A percentile compares a stretch with the other conserved stretches of the same genome.
Conservation (phyloP, 768 basidiomycete species). For the Plicaturopsis crispa region DNA sequence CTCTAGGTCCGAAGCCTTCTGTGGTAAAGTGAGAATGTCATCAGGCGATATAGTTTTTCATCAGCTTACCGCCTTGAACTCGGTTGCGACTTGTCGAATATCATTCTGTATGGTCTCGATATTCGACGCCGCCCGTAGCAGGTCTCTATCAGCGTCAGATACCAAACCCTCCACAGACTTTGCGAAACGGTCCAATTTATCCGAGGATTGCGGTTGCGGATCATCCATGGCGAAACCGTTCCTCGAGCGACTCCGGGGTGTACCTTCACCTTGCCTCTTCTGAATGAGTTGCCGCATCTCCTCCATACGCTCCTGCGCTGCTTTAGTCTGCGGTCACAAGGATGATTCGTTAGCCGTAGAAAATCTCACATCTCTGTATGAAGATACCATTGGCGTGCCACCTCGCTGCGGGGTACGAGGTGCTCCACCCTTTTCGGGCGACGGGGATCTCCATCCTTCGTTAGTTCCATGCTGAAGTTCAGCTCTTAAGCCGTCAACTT, state of each 20-base stretch:
- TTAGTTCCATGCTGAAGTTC: slow-evolving; percentile 5
- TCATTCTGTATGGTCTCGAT: slow-evolving; percentile 50
- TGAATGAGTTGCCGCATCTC: slow-evolving; percentile 76
- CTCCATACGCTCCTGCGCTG: slow-evolving; percentile 71
- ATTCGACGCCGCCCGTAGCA: slow-evolving; percentile 40
- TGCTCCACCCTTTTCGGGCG: slow-evolving; percentile 48
- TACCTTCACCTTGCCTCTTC: slow-evolving; percentile 45
- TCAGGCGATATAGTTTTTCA: slow-evolving; percentile 1
- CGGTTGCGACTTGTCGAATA: slow-evolving; percentile 38
- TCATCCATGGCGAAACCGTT: slow-evolving; percentile 20
- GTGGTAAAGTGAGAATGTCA: not conserved
- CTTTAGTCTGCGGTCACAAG: slow-evolving; percentile 44
- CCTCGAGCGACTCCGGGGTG: slow-evolving; percentile 40
- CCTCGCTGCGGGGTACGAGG: slow-evolving; percentile 39
- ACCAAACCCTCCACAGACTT: slow-evolving; percentile 46
- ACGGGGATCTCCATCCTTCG: slow-evolving; percentile 34
- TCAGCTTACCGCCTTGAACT: slow-evolving; percentile 50
- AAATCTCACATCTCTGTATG: too few species aligned
- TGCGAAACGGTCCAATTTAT: slow-evolving; percentile 26
- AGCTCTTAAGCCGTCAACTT: slow-evolving; percentile 39
- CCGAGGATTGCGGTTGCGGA: slow-evolving; percentile 8
- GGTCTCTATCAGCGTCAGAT: slow-evolving; percentile 49
- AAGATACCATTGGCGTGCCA: too few species aligned
- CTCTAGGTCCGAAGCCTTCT: slow-evolving; percentile 63
- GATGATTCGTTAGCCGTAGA: too few species aligned